Conservation (phyloP, 352 stramenopile genomes). For the Stramenopiles sp. region DNA sequence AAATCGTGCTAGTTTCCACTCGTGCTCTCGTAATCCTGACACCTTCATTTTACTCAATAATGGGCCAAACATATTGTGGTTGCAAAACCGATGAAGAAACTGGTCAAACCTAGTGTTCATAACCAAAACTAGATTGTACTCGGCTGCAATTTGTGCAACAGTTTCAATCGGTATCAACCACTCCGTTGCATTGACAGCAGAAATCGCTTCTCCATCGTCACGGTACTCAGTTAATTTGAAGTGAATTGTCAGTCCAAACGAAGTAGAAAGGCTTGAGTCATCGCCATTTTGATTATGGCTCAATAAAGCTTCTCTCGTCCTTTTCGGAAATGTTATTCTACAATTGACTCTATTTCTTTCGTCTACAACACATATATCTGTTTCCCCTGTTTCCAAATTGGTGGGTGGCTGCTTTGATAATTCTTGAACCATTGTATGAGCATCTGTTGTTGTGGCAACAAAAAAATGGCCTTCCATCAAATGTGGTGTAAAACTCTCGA, state of each 20-base stretch:
- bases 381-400: neutral
- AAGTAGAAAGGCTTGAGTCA: too few species aligned
- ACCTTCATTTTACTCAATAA: neutral
- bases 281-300: neutral
- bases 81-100: neutral
- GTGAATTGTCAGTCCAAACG: neutral
- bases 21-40: neutral
- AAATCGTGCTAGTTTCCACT: neutral
- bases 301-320: neutral
- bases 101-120: neutral
- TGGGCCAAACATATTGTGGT: neutral
- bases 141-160: neutral
- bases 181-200: neutral
- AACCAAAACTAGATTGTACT: neutral
- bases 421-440: constrained; percentile 61
- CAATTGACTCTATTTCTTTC: neutral
- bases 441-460: constrained; percentile 91
- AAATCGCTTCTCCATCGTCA: neutral
- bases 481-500: constrained; percentile 69
- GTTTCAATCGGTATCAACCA: neutral
- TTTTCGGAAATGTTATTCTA: neutral
- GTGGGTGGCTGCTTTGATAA: constrained; percentile 33
- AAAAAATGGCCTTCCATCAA: constrained; percentile 75
- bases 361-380: neutral
- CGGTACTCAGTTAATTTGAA: neutral